Evolutionary conservation across 345 rosid genomes (phyloP).

Genomic region (Arabidopsis suecica): DNA sequence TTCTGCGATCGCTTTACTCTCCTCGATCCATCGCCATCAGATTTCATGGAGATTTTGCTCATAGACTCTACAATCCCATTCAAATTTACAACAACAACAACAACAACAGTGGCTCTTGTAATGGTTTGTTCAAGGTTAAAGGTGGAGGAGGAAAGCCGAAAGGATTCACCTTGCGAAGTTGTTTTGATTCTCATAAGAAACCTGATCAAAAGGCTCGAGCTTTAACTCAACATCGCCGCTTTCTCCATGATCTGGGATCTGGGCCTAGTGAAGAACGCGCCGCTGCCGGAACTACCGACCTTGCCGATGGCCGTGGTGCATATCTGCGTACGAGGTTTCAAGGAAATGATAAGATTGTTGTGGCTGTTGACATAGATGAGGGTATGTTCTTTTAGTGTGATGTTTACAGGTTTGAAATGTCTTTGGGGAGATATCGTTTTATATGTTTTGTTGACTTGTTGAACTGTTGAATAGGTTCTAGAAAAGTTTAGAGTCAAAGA

Average conservation of each 20-base stretch:
- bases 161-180: slow-evolving; percentile 53
- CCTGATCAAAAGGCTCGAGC: slow-evolving; percentile 56
- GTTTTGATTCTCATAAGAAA: slow-evolving; percentile 50
- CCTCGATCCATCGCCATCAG: slow-evolving; percentile 27
- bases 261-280: slow-evolving; percentile 49
- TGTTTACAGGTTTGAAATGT: slow-evolving; percentile 4
- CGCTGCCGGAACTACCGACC: slow-evolving; percentile 40
- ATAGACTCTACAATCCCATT: slow-evolving; percentile 21
- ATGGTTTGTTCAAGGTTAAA: slow-evolving; percentile 33
- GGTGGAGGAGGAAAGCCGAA: slow-evolving; percentile 8
- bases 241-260: slow-evolving; percentile 53
- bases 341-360: slow-evolving; percentile 63
- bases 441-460: slow-evolving; percentile 1
- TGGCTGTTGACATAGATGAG: slow-evolving; percentile 97
- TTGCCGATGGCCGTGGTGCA: slow-evolving; percentile 52
- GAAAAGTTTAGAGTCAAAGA: background rate
- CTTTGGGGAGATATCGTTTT: background rate
- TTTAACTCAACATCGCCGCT: slow-evolving; percentile 49
- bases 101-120: slow-evolving; percentile 12
- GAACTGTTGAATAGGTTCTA: background rate
- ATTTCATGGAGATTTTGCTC: slow-evolving; percentile 18
- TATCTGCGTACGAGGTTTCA: slow-evolving; percentile 51
- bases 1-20: slow-evolving; percentile 45
- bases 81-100: slow-evolving; percentile 23
- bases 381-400: slow-evolving; percentile 50